These are phyloP conservation scores for Exophiala alcalophila DNA, from an alignment of 2,329 filamentous ascomycete genomes.

Conservation along the genomic window DNA sequence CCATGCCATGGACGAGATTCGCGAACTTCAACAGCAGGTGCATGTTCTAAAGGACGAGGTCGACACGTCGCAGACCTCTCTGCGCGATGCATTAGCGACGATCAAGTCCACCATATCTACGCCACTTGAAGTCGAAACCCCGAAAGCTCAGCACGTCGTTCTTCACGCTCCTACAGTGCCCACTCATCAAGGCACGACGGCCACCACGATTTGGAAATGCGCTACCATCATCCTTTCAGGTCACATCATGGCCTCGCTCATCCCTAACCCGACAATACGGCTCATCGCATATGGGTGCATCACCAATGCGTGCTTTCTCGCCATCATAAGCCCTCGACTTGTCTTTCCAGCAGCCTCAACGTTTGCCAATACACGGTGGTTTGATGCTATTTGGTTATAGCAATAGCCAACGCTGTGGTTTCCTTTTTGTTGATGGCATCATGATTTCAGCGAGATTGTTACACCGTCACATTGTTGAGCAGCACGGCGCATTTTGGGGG, in stretches of 20 bases:
- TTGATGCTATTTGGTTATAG: no score
- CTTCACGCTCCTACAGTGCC: not conserved
- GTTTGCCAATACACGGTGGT: no score
- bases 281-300: slow-evolving; percentile 10
- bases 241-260: slow-evolving; percentile 6
- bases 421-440: no score
- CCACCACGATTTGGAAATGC: slow-evolving; percentile 1
- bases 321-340: slow-evolving; percentile 7
- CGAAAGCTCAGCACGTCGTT: not conserved
- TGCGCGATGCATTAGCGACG: slow-evolving; percentile 1
- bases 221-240: slow-evolving; percentile 1
- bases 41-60: slow-evolving; percentile 15
- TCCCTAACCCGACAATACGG: slow-evolving; percentile 3
- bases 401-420: no score
- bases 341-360: no score
- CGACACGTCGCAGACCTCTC: slow-evolving; percentile 1
- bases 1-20: slow-evolving; percentile 26
- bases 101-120: not conserved
- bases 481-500: no score
- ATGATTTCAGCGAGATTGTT: no score
- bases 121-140: not conserved
- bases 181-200: not conserved
- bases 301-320: slow-evolving; percentile 9
- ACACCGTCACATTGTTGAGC: no score
- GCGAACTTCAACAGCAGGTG: slow-evolving; percentile 19